A percentile compares a stretch with the other conserved stretches of the same genome.
Evolutionary conservation across 2,329 filamentous ascomycete genomes (phyloP).

Genomic region (Acrodontium crateriforme): DNA sequence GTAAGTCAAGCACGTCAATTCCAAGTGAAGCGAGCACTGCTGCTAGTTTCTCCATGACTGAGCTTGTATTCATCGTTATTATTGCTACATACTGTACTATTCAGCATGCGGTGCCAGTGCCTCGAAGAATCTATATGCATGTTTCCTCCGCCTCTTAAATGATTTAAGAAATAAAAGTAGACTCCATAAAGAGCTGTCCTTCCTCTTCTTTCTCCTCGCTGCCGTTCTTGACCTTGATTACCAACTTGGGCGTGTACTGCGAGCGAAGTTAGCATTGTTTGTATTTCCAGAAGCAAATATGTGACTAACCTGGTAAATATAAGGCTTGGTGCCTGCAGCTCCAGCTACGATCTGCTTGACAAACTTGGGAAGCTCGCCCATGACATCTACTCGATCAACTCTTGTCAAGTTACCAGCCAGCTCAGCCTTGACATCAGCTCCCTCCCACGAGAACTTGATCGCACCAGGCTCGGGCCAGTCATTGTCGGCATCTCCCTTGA

Average conservation of each 20-base stretch:
- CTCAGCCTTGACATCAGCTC: constrained; percentile 55
- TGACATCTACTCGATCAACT: constrained; percentile 79
- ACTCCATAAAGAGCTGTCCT: constrained; percentile 71
- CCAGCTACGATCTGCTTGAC: constrained; percentile 86
- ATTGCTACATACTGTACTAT: too few species aligned
- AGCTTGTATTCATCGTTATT: too few species aligned
- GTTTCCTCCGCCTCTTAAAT: neutral
- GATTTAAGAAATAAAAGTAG: constrained; percentile 75
- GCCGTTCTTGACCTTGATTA: constrained; percentile 72
- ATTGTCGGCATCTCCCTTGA: constrained; percentile 59
- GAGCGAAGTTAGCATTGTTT: neutral
- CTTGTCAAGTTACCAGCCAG: constrained; percentile 55
- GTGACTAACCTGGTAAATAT: constrained; percentile 79
- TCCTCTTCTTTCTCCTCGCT: constrained; percentile 66
- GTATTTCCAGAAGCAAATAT: neutral
- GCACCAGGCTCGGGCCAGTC: constrained; percentile 79
- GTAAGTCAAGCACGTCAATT: too few species aligned
- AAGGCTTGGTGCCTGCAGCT: constrained; percentile 84
- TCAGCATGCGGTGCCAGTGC: too few species aligned
- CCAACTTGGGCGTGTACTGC: constrained; percentile 64
- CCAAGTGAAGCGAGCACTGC: too few species aligned
- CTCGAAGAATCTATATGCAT: neutral
- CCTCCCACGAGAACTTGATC: constrained; percentile 64
- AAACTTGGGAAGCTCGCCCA: constrained; percentile 91
- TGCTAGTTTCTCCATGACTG: too few species aligned